Evolutionary conservation across 2,329 filamentous ascomycete genomes (phyloP), one percentile per base, ranked within the genome.

Genomic region (Trichoderma citrinoviride): DNA sequence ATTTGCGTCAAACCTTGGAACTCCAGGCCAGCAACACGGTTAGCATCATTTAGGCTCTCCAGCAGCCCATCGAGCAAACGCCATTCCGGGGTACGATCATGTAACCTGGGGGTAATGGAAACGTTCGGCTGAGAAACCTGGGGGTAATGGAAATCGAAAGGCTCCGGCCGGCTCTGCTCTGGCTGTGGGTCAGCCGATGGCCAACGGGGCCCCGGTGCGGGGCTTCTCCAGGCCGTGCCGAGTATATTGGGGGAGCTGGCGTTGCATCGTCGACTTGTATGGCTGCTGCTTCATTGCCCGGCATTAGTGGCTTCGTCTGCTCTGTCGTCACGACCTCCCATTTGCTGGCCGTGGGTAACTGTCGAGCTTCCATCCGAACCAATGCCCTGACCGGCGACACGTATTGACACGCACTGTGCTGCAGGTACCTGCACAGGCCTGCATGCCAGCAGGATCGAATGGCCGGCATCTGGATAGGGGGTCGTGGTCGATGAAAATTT

Each of bases 101-200:
- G 76, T 77, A 78, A 77, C 72, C 71, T 71, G 74, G 73, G 74
- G 74, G 75, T 77, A 77, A 76, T 74, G 54, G 69, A 74, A 75
- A 74, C 70, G 64, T 65, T 65, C 65, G 62, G 65, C 61, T 67
- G 68, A 69, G 70, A 71, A 76, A 75, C 65, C 72, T 75, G 74
- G 73, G 74, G 73, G 74, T 76, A 76, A 76, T 76, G 67, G 71
- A 76, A 76, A 76, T 61, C 57, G 49, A 50, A 60, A 14, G 33
- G 7, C 55, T 44, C 62, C 64, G 58, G 65, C 61, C 67, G 53
- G 43, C 57, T 61, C 27, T 52, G 47, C 7, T 7, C 44, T 43
- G 23, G 40, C 37, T 40, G 61, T 67, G 65, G 55, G 65, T 57
- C 49, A 60, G 62, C 58, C 64, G 58, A 64, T 60, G 64, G 41